Percentiles rank a stretch among this genome's conserved stretches.
phyloP scores from a whole-genome alignment of 345 rosid genomes.

The Populus ilicifolia region DNA sequence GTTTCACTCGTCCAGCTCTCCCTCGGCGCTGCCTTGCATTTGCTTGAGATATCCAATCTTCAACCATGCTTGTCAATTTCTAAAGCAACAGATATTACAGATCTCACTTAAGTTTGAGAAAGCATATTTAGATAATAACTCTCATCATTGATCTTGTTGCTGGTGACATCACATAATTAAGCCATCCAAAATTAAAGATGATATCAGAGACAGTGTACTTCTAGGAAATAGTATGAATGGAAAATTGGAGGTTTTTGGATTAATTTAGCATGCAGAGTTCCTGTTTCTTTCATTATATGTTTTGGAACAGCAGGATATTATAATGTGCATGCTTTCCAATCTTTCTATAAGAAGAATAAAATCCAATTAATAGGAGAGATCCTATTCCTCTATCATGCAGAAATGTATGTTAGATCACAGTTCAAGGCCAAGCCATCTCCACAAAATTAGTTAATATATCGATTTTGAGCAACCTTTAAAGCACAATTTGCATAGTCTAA shows the following conservation, averaged over 20 bases:
- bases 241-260: not conserved
- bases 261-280: not conserved
- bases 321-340: not conserved
- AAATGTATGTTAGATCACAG: not conserved
- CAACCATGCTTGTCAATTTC: constrained; percentile 95
- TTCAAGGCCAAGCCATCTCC: not conserved
- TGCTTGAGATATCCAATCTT: constrained; percentile 96
- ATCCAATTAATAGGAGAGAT: not conserved
- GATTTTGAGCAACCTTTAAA: not conserved
- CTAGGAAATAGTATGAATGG: not conserved
- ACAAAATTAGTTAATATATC: not conserved
- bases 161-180: not conserved
- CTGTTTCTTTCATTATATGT: not conserved
- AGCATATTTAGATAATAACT: not conserved
- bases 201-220: not conserved
- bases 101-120: not conserved
- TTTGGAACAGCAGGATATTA: not conserved
- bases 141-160: not conserved
- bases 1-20: constrained; percentile 95
- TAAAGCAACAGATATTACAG: constrained; percentile 13
- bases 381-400: not conserved
- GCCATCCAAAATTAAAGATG: not conserved
- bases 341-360: not conserved
- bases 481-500: not conserved
- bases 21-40: constrained; percentile 86